Percentiles rank a stretch among this genome's conserved stretches.
These are phyloP conservation scores for Pichia occidentalis DNA, from an alignment of 805 yeast species.

Conservation along the genomic window DNA sequence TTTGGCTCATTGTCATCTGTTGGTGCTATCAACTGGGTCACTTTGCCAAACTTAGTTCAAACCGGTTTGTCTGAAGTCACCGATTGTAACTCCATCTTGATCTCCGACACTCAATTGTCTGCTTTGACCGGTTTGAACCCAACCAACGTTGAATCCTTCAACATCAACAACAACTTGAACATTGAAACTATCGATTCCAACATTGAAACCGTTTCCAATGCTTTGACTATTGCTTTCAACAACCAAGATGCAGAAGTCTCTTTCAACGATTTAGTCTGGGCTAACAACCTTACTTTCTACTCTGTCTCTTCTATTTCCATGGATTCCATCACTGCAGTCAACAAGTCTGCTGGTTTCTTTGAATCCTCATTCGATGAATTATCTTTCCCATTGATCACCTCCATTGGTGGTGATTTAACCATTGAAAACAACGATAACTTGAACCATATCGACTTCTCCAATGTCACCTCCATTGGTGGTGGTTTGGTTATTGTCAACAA, in stretches of 20 bases:
- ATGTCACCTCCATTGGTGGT: conserved; percentile 77
- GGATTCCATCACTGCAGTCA: conserved; percentile 60
- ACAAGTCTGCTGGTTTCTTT: conserved; percentile 77
- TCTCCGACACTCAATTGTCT: conserved; percentile 69
- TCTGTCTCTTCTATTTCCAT: conserved; percentile 69
- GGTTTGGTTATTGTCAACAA: conserved; percentile 89
- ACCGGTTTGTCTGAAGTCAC: conserved; percentile 73
- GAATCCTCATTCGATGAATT: conserved; percentile 58
- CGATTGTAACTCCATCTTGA: conserved; percentile 60
- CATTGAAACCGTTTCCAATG: conserved; percentile 64
- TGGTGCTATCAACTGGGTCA: conserved; percentile 71
- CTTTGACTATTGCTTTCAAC: conserved; percentile 78
- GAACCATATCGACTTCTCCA: conserved; percentile 58
- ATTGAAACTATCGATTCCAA: conserved; percentile 67
- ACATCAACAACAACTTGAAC: conserved; percentile 87
- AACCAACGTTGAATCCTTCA: conserved; percentile 44
- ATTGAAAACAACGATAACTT: conserved; percentile 69
- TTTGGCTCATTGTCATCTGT: conserved; percentile 77
- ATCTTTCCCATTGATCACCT: conserved; percentile 46
- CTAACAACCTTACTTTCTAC: conserved; percentile 82
- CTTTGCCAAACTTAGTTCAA: conserved; percentile 75
- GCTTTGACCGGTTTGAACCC: conserved; percentile 60
- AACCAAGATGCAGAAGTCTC: conserved; percentile 65
- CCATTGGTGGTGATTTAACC: conserved; percentile 77
- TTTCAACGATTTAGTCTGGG: conserved; percentile 70